Conservation (phyloP, 2,329 filamentous ascomycete species). For the Aspergillus terreus region DNA sequence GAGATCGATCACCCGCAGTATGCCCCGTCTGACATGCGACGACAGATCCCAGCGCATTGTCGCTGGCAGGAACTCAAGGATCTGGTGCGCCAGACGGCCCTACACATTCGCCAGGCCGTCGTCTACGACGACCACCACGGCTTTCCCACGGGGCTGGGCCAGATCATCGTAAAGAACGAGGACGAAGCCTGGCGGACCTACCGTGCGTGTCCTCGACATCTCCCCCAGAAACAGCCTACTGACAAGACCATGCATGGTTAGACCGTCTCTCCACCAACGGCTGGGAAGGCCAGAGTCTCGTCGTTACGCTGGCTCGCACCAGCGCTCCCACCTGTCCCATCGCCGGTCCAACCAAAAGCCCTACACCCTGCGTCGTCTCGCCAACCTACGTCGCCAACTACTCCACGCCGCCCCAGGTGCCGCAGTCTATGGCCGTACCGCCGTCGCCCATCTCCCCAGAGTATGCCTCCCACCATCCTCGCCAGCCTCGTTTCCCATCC, state of each 20-base stretch:
- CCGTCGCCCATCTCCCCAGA: constrained; percentile 35
- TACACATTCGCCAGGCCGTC: constrained; percentile 43
- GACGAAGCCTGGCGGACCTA: constrained; percentile 44
- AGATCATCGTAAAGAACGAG: constrained; percentile 44
- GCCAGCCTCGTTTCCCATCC: too few relatives aligned
- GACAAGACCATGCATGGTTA: constrained; percentile 11
- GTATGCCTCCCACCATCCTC: constrained; percentile 19
- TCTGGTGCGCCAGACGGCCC: constrained; percentile 41
- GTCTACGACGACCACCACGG: constrained; percentile 43
- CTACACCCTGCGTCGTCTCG: constrained; percentile 21
- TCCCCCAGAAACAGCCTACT: background rate
- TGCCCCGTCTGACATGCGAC: constrained; percentile 11
- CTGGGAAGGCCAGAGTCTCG: constrained; percentile 42
- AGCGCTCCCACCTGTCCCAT: constrained; percentile 39
- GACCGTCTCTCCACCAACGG: constrained; percentile 40
- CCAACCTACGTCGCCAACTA: constrained; percentile 28
- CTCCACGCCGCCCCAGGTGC: constrained; percentile 29
- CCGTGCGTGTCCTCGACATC: constrained; percentile 25
- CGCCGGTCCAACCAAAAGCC: constrained; percentile 41
- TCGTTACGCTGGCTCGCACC: constrained; percentile 38
- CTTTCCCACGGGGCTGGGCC: constrained; percentile 40
- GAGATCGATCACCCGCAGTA: background rate
- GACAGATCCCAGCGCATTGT: constrained; percentile 40
- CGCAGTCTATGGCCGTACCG: constrained; percentile 27
- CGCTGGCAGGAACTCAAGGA: constrained; percentile 46